These are phyloP conservation scores for Penicillium paneum DNA, from an alignment of 2,329 filamentous ascomycete species.

Conservation along the genomic window DNA sequence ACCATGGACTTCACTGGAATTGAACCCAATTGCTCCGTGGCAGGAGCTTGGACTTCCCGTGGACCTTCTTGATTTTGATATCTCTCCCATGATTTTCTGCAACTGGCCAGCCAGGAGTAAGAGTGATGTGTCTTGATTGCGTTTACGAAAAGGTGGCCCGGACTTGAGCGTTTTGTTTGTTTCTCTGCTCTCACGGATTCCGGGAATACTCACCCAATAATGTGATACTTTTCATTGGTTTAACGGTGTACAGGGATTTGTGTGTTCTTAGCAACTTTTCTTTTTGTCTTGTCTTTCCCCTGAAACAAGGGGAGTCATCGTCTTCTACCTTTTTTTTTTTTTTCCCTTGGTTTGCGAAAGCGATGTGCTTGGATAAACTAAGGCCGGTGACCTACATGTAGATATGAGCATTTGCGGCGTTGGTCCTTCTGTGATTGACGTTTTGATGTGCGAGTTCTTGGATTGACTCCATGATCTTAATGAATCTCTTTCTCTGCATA, in stretches of 20 bases:
- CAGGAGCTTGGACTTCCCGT: constrained; percentile 5
- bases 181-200: constrained; percentile 18
- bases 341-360: constrained; percentile 25
- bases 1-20: constrained; percentile 15
- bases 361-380: constrained; percentile 34
- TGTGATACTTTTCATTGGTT: constrained; percentile 11
- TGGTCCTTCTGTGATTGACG: constrained; percentile 26
- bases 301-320: constrained; percentile 19
- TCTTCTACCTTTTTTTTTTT: constrained; percentile 24
- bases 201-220: constrained; percentile 19
- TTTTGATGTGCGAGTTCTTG: constrained; percentile 17
- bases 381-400: constrained; percentile 38
- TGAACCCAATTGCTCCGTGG: constrained; percentile 4
- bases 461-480: constrained; percentile 25
- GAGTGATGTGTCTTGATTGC: constrained; percentile 23
- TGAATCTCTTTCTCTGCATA: constrained; percentile 19
- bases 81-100: constrained; percentile 16
- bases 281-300: constrained; percentile 18
- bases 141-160: constrained; percentile 31
- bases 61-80: constrained; percentile 15
- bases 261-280: constrained; percentile 17
- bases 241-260: constrained; percentile 19
- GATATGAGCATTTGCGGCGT: constrained; percentile 43
- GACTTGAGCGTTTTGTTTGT: constrained; percentile 19
- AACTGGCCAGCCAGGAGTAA: constrained; percentile 22